A percentile compares a stretch with the other conserved stretches of the same genome.
Evolutionary conservation across 1,284 basidiomycete species (phyloP).

Genomic region (Ustilago sp.): DNA sequence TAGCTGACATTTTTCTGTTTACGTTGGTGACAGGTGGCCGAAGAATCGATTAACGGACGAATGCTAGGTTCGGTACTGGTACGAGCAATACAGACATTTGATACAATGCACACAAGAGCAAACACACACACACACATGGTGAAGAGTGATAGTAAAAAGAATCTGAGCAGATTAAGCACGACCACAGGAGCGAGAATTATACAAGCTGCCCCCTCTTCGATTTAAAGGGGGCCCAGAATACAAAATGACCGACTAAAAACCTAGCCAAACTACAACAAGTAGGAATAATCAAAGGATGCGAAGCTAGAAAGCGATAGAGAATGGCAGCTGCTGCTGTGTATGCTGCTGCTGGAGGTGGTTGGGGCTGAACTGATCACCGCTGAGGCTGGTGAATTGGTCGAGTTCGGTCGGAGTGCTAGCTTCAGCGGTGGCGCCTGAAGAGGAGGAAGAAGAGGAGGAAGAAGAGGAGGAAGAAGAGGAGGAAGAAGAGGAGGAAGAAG

Average conservation of each 20-base stretch:
- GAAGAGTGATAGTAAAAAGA: conserved; percentile 1
- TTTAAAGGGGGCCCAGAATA: background rate
- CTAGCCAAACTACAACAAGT: conserved; percentile 3
- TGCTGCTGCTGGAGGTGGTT: conserved; percentile 9
- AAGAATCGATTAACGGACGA: conserved; percentile 52
- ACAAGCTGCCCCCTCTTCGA: background rate
- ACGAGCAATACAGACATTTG: too few species aligned
- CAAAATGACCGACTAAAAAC: conserved; percentile 2
- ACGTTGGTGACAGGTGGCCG: conserved; percentile 48
- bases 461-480: conserved; percentile 25
- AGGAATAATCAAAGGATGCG: background rate
- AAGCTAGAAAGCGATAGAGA: conserved; percentile 20
- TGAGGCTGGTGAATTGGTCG: conserved; percentile 35
- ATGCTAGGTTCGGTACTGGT: conserved; percentile 16
- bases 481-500: conserved; percentile 20
- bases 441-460: conserved; percentile 16
- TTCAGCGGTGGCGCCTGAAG: conserved; percentile 21
- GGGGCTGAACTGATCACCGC: conserved; percentile 2
- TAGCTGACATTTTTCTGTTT: conserved; percentile 33
- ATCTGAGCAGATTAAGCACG: conserved; percentile 12
- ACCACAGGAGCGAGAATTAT: conserved; percentile 4
- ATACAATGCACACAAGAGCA: too few species aligned
- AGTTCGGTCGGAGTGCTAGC: conserved; percentile 28
- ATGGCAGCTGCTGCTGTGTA: conserved; percentile 20
- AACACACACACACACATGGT: background rate